Evolutionary conservation across 2,329 filamentous ascomycete species (phyloP), one percentile per base, ranked within the genome.

Genomic region (Clonostachys rosea): DNA sequence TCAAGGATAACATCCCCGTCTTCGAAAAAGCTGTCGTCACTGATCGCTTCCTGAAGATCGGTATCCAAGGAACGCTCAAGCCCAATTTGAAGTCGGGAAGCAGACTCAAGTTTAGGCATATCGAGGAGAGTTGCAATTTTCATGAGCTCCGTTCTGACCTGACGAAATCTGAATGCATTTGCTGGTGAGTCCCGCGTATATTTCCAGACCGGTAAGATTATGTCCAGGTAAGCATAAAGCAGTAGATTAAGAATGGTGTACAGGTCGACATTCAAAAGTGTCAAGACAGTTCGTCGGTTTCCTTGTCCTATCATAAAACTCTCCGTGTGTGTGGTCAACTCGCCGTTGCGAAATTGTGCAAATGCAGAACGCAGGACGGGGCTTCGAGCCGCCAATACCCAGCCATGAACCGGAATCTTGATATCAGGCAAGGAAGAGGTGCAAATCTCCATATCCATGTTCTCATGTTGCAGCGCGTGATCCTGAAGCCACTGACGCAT

Each of bases 121-220:
- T 86, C 81, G 2, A 97, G 74, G 47, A 79, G 78, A 2, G 80
- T 80, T 10, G 89, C 86, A n/a, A 91, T 57, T 53, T 84, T 92
- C 85, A 96, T 94, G n/a, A 97, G 70, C 59, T 97, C 92, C 1
- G 74, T 78, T 17, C 92, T 84, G 16, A 95, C 77, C 57, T 91
- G 84, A 20, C 91, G 86, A 62, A 90, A 95, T 39, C 87, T 78
- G 55, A 80, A 78, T 1, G 88, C 85, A 60, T 86, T 71, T 11
- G 79, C 69, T 4, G 84, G 79, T 17, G 81, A 78, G 51, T 84
- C 79, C 7, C 78, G 81, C 5, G 85, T 85, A 52, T 87, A 84
- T 54, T 91, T 88, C 94, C 94, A 97, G 16, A 91, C 87, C 49
- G 94, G 89, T 34, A 96, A 75, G 14, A 91, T 70, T 5, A 73